phyloP scores from a whole-genome alignment of 1,284 basidiomycete species.

The Trichosporon sp. region DNA sequence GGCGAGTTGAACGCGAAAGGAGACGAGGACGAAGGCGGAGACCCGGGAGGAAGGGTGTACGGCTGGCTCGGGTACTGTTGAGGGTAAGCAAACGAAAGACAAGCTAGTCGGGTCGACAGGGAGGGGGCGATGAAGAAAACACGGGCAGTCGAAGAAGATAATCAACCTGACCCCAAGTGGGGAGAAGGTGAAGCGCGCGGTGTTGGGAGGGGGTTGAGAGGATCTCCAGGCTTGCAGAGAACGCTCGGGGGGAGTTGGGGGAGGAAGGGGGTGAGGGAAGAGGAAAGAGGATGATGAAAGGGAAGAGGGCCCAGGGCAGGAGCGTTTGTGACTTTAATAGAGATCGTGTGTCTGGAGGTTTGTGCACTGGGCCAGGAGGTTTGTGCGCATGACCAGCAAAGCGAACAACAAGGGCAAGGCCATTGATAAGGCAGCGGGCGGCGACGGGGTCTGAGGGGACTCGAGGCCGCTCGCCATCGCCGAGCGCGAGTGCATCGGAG shows the following conservation, averaged over 20 bases:
- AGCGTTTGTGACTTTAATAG: not conserved
- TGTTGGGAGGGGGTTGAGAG: not conserved
- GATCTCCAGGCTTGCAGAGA: not conserved
- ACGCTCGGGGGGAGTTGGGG: not conserved
- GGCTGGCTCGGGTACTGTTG: slow-evolving; percentile 1
- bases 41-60: not conserved
- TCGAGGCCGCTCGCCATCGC: not conserved
- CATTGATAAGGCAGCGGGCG: not conserved
- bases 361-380: not conserved
- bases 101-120: not conserved
- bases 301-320: not conserved
- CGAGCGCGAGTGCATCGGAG: not conserved
- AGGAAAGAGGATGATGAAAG: not conserved
- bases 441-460: not conserved
- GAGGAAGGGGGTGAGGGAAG: not conserved
- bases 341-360: not conserved
- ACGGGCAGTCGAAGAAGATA: not conserved
- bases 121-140: not conserved
- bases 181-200: slow-evolving; percentile 5
- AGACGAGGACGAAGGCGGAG: not conserved
- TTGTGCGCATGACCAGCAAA: slow-evolving; percentile 1
- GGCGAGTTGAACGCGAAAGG: slow-evolving; percentile 2
- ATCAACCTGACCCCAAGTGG: not conserved
- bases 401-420: not conserved
- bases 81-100: slow-evolving; percentile 1